Evolutionary conservation across 805 yeast species (phyloP), one percentile per base, ranked within the genome.

Genomic region (Cyberlindnera meyerae): DNA sequence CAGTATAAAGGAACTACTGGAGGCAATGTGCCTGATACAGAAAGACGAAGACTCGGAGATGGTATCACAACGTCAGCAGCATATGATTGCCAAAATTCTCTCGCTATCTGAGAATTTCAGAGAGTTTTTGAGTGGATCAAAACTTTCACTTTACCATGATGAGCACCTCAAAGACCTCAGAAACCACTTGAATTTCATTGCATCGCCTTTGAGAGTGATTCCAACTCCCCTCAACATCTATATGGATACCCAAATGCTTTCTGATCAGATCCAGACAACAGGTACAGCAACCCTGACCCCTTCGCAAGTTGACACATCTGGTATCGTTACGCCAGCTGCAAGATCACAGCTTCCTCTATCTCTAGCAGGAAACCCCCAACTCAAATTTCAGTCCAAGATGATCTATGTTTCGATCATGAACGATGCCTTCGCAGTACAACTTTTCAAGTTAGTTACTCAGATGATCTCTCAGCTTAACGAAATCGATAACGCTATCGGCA

Each of bases 101-200:
- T 46, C 44, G 5, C 48, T 70, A 4, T 60, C 75, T 0, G 68
- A 67, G 34, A 54, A 56, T 11, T 66, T 62, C 37, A 59, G 75
- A 44, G 75, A 70, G 38, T 65, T 63, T 39, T 49, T 61, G 9
- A 67, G 65, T 45, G 71, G 67, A 30, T 32, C 62, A 15, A 59
- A 66, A 17, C 27, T 71, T 6, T 54, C 70, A 1, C 51, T 54
- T 5, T 60, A 66, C 38, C 40, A 59, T 14, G 54, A 49, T 24
- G 51, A 44, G 14, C 57, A 58, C 20, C 46, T 70, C 27, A 55
- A 62, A 34, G 44, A 41, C 1, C 47, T 70, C 11, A 60, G 75
- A 52, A 71, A 70, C 49, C 49, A 57, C n/a, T 36, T 70, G 16
- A 71, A 71, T n/a, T 55, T 52, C 9, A 52, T 58, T 3, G 57